A percentile compares a stretch with the other conserved stretches of the same genome.
Evolutionary conservation across 2,329 filamentous ascomycete genomes (phyloP).

Genomic region (Phaeophleospora eucalypticola): DNA sequence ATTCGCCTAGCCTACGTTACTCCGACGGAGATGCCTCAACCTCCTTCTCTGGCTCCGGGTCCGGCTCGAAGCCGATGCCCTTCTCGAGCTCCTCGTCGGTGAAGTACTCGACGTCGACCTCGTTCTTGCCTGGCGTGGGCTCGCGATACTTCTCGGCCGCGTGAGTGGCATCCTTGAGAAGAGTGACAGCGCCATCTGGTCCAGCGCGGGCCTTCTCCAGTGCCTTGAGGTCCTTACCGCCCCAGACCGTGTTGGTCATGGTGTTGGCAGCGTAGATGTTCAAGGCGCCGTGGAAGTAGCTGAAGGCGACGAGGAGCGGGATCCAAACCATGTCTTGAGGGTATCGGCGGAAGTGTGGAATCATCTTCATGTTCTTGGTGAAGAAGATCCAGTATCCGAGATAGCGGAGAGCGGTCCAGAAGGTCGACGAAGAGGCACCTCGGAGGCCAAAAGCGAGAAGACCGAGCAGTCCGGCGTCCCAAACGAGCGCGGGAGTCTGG

Average conservation of each 20-base stretch:
- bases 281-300: conserved; percentile 55
- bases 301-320: conserved; percentile 51
- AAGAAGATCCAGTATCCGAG: conserved; percentile 46
- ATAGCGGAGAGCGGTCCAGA: conserved; percentile 6
- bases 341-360: conserved; percentile 49
- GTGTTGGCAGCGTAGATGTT: conserved; percentile 56
- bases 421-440: not conserved
- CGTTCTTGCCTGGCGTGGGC: conserved; percentile 13
- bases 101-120: conserved; percentile 22
- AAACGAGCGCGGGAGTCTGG: conserved; percentile 54
- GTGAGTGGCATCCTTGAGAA: conserved; percentile 16
- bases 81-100: conserved; percentile 1
- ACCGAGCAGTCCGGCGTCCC: conserved; percentile 45
- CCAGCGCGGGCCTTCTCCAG: conserved; percentile 18
- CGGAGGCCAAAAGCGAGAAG: conserved; percentile 29
- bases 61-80: too few species aligned
- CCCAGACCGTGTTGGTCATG: conserved; percentile 31
- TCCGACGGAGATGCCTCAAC: too few species aligned
- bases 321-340: conserved; percentile 52
- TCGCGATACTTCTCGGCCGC: conserved; percentile 11
- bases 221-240: conserved; percentile 24
- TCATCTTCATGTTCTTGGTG: conserved; percentile 57
- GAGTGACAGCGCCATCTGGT: conserved; percentile 14
- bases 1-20: too few species aligned
- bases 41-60: too few species aligned